These are phyloP conservation scores for Silene latifolia DNA, from an alignment of 148 eudicot genomes.

Conservation along the genomic window DNA sequence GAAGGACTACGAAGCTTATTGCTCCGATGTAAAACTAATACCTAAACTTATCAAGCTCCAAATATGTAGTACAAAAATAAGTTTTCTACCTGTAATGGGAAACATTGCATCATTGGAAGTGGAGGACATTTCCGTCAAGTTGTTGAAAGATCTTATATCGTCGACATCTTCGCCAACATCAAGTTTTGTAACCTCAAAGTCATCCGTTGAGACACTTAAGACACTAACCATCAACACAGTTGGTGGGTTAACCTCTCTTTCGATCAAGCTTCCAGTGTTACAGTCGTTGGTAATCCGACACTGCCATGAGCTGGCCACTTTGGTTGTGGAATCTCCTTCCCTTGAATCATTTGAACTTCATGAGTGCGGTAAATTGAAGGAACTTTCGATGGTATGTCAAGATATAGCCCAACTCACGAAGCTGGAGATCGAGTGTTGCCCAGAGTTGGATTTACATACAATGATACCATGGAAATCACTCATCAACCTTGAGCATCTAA, in stretches of 20 bases:
- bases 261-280: neutral
- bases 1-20: neutral
- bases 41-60: too few species aligned
- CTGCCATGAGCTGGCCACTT: neutral
- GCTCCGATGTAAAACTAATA: too few species aligned
- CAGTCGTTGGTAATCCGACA: neutral
- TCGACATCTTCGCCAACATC: too few species aligned
- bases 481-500: neutral
- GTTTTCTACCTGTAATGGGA: too few species aligned
- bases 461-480: neutral
- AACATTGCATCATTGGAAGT: too few species aligned
- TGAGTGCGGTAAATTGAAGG: neutral
- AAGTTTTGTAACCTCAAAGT: too few species aligned
- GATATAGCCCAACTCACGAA: neutral
- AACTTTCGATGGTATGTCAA: neutral
- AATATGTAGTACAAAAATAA: too few species aligned
- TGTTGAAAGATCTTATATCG: too few species aligned
- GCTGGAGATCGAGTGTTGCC: neutral
- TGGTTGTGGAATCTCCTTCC: neutral
- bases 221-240: neutral
- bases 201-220: too few species aligned
- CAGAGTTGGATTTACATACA: neutral
- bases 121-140: too few species aligned
- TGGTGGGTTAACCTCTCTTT: neutral
- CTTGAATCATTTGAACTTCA: neutral